A percentile compares a stretch with the other conserved stretches of the same genome.
phyloP scores from a whole-genome alignment of 768 basidiomycete genomes.

The Lactarius evosmus region DNA sequence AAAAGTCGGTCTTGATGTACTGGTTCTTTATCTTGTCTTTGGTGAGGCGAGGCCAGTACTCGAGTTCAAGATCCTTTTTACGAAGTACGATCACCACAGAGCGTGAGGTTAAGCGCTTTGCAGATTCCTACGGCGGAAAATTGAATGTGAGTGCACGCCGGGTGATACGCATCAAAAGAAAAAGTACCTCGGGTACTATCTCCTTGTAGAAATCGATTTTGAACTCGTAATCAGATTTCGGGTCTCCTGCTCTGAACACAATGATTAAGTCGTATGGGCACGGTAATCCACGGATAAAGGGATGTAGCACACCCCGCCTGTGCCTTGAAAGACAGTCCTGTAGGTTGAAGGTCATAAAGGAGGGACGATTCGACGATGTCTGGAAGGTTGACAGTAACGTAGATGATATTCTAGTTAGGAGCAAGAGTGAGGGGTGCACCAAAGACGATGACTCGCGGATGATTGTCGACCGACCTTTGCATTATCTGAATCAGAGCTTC shows the following conservation, averaged over 20 bases:
- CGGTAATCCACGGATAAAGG: background rate
- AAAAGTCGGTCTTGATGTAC: conserved; percentile 93
- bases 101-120: conserved; percentile 61
- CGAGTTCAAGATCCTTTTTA: conserved; percentile 72
- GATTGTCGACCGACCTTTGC: conserved; percentile 54
- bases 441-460: conserved; percentile 13
- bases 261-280: background rate
- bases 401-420: conserved; percentile 75
- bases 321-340: conserved; percentile 61
- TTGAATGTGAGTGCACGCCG: background rate
- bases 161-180: background rate
- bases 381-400: conserved; percentile 79
- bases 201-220: conserved; percentile 72
- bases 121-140: conserved; percentile 47
- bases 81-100: conserved; percentile 64
- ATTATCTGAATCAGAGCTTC: conserved; percentile 62
- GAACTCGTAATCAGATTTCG: conserved; percentile 52
- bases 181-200: conserved; percentile 68
- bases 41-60: conserved; percentile 92
- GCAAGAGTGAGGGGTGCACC: conserved; percentile 6
- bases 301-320: conserved; percentile 52
- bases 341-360: conserved; percentile 56
- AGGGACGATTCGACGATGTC: conserved; percentile 61
- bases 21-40: conserved; percentile 79
- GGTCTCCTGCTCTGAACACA: background rate